Evolutionary conservation across 2,329 filamentous ascomycete species (phyloP), one percentile per base, ranked within the genome.

Genomic region (Penicillium sp.): DNA sequence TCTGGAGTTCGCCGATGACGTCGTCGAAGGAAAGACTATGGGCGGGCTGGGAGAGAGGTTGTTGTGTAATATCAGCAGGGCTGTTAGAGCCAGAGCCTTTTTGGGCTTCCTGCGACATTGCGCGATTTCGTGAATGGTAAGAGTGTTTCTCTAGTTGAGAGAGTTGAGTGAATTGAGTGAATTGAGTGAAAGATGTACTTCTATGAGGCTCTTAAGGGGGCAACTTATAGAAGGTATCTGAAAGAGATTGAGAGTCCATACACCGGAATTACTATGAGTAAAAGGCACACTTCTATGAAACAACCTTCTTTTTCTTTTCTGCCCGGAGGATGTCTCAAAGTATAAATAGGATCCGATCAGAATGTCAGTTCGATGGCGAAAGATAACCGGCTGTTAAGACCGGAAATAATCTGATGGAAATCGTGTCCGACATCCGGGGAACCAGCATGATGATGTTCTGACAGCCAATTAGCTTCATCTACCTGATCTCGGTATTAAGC

Each of bases 21-120:
- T 80, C 72, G 21, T 80, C 75, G 65, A 77, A 77, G n/a, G 78
- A 70, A 49, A 91, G 76, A 45, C 83, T 78, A 69, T 91, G 87
- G 8, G 87, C 85, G 15, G 87, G 87, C 34, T 78, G 76, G 9
- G 84, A 82, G 39, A 90, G 74, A 36, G 60, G 62, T 34, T 82
- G 83, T 60, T 68, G 67, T 15, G 78, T 78, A 63, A 81, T 81
- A 23, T 60, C 63, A 13, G 33, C 33, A n/a, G 58, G 40, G 45
- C 25, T 31, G 5, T 43, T 11, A 31, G 55, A 51, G 52, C 48
- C 53, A 27, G 55, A 45, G 48, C 54, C 57, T 50, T 64, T 55
- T n/a, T 61, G 58, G 33, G 47, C 23, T 51, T 66, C 64, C 58
- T 58, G 51, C 50, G 65, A 66, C 65, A 67, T 67, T 31, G 43